Evolutionary conservation across 441 rosid genomes (phyloP).

Genomic region (Bruguiera hainesii): DNA sequence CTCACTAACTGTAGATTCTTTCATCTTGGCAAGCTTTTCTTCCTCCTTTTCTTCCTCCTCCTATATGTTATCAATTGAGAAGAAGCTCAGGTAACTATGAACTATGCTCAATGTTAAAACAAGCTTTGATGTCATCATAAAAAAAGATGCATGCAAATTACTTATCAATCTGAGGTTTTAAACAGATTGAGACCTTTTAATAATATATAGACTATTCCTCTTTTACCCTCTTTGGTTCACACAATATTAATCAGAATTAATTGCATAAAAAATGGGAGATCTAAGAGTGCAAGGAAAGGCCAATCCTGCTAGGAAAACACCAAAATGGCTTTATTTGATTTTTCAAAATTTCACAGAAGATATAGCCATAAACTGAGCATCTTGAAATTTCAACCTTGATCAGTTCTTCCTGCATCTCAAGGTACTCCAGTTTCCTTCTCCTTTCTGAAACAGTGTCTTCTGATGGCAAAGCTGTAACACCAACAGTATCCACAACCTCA

Average conservation of each 20-base stretch:
- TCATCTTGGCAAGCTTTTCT: conserved; percentile 61
- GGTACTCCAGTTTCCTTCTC: conserved; percentile 85
- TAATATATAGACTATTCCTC: background rate
- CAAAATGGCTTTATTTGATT: background rate
- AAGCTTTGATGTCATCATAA: conserved; percentile 5
- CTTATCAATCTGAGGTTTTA: conserved; percentile 5
- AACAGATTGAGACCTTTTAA: background rate
- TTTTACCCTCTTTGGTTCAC: background rate
- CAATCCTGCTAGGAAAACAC: conserved; percentile 3
- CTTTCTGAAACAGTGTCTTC: conserved; percentile 92
- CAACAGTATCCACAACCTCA: conserved; percentile 95
- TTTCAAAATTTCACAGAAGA: background rate
- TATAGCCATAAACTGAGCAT: too few species aligned
- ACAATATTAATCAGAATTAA: background rate
- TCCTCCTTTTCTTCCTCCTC: conserved; percentile 87
- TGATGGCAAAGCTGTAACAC: conserved; percentile 78
- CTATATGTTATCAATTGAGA: conserved; percentile 36
- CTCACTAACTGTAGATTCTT: conserved; percentile 47
- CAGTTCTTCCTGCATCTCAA: conserved; percentile 89
- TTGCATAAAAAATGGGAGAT: background rate
- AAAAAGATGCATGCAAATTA: background rate
- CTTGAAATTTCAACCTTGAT: conserved; percentile 61
- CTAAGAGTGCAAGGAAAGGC: background rate
- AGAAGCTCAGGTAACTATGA: background rate
- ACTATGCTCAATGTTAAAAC: conserved; percentile 5